Evolutionary conservation across 116 monocot species (phyloP).

Genomic region (Posidonia oceanica): DNA sequence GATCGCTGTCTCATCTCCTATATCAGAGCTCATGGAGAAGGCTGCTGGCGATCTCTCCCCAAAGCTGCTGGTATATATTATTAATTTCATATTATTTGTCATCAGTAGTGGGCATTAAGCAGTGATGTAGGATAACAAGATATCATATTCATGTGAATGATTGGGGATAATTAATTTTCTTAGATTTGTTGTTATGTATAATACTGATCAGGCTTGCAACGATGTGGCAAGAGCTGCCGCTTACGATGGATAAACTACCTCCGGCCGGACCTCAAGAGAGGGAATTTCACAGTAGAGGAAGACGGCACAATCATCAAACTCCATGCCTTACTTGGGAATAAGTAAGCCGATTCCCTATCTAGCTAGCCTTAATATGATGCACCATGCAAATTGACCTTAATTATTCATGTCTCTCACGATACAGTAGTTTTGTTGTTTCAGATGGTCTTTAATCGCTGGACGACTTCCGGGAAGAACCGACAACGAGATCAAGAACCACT

Average conservation of each 20-base stretch:
- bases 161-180: background rate
- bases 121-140: too few relatives aligned
- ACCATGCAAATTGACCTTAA: background rate
- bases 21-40: conserved; percentile 84
- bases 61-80: conserved; percentile 54
- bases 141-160: background rate
- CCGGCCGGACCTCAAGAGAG: conserved; percentile 15
- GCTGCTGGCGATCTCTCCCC: conserved; percentile 95
- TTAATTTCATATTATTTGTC: too few relatives aligned
- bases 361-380: background rate
- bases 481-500: conserved; percentile 29
- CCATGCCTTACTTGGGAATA: conserved; percentile 33
- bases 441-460: conserved; percentile 54
- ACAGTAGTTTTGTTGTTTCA: background rate
- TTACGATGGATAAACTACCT: conserved; percentile 32
- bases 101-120: too few relatives aligned
- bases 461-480: conserved; percentile 19
- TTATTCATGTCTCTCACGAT: background rate
- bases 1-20: conserved; percentile 73
- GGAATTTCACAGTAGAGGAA: conserved; percentile 31
- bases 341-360: conserved; percentile 8
- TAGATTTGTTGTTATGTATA: too few relatives aligned
- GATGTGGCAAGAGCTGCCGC: conserved; percentile 35
- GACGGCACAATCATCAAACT: conserved; percentile 39
- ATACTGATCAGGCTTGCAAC: conserved; percentile 12